Conservation (phyloP, 495 filamentous ascomycete genomes). For the Hypoxylon fragiforme region DNA sequence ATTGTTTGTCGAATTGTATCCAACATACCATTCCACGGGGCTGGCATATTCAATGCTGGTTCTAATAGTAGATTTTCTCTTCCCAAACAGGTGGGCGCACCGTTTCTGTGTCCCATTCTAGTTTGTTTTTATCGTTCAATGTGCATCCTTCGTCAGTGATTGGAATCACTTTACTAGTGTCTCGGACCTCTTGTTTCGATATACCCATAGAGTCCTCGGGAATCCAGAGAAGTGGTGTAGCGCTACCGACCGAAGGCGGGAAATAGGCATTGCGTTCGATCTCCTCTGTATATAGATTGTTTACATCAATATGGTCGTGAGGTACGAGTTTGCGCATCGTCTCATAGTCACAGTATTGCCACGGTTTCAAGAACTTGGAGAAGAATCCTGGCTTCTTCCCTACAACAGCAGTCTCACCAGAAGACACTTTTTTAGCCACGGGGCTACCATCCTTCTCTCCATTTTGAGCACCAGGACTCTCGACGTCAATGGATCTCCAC, state of each 20-base stretch:
- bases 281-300: slow-evolving; percentile 59
- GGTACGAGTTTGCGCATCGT: slow-evolving; percentile 75
- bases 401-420: slow-evolving; percentile 29
- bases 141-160: slow-evolving; percentile 84
- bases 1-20: background rate
- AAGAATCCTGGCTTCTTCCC: slow-evolving; percentile 54
- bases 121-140: slow-evolving; percentile 76
- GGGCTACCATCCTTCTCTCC: slow-evolving; percentile 37
- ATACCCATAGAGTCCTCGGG: slow-evolving; percentile 76
- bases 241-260: slow-evolving; percentile 68
- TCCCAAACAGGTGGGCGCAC: slow-evolving; percentile 78
- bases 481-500: slow-evolving; percentile 41
- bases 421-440: slow-evolving; percentile 30
- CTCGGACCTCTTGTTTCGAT: slow-evolving; percentile 72
- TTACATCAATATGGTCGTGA: slow-evolving; percentile 45
- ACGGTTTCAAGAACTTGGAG: slow-evolving; percentile 74
- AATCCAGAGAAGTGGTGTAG: slow-evolving; percentile 79
- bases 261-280: slow-evolving; percentile 72
- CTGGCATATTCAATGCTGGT: slow-evolving; percentile 1
- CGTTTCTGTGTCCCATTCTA: slow-evolving; percentile 74
- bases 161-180: slow-evolving; percentile 70
- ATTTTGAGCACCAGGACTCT: slow-evolving; percentile 36
- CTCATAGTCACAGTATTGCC: slow-evolving; percentile 72
- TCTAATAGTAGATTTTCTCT: slow-evolving; percentile 64
- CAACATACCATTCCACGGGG: background rate